A percentile compares a stretch with the other conserved stretches of the same genome.
phyloP scores from a whole-genome alignment of 1,284 basidiomycete genomes.

The Ceratobasidium sp. region DNA sequence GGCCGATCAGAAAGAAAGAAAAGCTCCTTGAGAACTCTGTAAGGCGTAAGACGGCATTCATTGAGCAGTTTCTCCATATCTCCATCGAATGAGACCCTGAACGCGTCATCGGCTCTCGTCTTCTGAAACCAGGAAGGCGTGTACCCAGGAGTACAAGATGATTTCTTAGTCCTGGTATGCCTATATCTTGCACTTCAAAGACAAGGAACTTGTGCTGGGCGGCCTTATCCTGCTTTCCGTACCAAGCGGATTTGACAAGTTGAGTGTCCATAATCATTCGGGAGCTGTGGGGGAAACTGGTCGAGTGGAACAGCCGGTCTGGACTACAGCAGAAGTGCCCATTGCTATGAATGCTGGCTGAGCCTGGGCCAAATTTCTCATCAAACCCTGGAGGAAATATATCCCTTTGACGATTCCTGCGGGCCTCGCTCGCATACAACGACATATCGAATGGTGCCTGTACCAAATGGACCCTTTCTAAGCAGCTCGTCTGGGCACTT shows the following conservation, averaged over 20 bases:
- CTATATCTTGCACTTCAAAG: not conserved
- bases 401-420: conserved; percentile 1
- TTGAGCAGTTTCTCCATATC: conserved; percentile 2
- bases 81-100: not conserved
- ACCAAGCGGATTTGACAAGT: not conserved
- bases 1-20: not conserved
- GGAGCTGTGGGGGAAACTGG: not conserved
- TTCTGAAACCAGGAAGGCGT: not conserved
- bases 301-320: not conserved
- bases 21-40: conserved; percentile 1
- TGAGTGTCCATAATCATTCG: not conserved
- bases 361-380: too few relatives aligned
- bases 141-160: conserved; percentile 7
- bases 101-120: not conserved
- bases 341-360: too few relatives aligned
- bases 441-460: too few relatives aligned
- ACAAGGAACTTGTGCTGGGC: conserved; percentile 10
- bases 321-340: not conserved
- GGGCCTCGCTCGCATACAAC: too few relatives aligned
- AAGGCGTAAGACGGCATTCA: not conserved
- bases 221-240: not conserved
- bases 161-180: not conserved
- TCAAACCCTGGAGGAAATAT: conserved; percentile 25
- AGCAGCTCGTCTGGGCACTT: too few relatives aligned
- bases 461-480: too few relatives aligned